phyloP scores from a whole-genome alignment of 2,329 filamentous ascomycete species.

The Graphilbum ipis-grandicollis region DNA sequence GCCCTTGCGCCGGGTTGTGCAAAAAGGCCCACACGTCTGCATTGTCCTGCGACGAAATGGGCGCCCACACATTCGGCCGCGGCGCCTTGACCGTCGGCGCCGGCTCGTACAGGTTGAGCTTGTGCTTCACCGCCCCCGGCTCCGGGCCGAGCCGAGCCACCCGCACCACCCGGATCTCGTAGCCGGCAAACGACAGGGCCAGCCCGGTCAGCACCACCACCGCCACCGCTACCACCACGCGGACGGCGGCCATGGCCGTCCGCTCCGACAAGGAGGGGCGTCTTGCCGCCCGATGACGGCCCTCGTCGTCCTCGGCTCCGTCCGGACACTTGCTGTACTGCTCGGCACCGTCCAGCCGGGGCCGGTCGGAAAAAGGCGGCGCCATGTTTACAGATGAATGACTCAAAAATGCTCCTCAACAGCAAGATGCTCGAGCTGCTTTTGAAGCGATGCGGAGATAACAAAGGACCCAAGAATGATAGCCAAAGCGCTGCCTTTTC shows the following conservation, averaged over 20 bases:
- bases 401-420: too few species aligned
- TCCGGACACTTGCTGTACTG: too few species aligned
- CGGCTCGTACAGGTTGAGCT: background rate
- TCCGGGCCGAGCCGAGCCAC: background rate
- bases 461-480: too few species aligned
- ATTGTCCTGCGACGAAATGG: slow-evolving; percentile 23
- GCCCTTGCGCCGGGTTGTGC: slow-evolving; percentile 19
- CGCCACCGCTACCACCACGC: background rate
- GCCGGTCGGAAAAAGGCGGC: too few species aligned
- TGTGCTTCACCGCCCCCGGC: background rate
- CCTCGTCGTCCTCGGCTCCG: too few species aligned
- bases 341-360: too few species aligned
- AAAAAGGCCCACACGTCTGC: slow-evolving; percentile 24
- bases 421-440: too few species aligned
- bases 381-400: too few species aligned
- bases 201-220: background rate
- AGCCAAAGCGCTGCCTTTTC: too few species aligned
- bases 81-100: slow-evolving; percentile 13
- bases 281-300: too few species aligned
- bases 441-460: too few species aligned
- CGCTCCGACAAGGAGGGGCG: background rate
- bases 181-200: background rate
- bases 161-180: background rate
- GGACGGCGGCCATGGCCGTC: background rate
- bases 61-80: slow-evolving; percentile 22